Conservation (phyloP, 2,329 filamentous ascomycete genomes). For the Bimuria novae-zelandiae region DNA sequence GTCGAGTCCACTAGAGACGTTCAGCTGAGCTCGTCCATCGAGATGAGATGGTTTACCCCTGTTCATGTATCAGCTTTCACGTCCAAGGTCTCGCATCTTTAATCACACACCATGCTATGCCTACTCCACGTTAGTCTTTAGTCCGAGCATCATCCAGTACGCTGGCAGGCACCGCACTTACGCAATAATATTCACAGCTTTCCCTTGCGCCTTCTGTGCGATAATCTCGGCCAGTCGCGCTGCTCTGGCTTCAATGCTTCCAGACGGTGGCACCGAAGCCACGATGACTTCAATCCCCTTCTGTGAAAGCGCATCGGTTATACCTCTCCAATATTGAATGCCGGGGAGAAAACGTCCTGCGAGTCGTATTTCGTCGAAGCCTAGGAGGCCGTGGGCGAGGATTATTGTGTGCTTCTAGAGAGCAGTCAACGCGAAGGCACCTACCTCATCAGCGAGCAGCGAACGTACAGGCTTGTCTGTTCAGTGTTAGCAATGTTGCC, state of each 20-base stretch:
- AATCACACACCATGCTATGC: constrained; percentile 58
- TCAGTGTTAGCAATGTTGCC: constrained; percentile 18
- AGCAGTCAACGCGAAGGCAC: constrained; percentile 43
- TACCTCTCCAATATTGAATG: constrained; percentile 68
- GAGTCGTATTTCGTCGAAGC: constrained; percentile 66
- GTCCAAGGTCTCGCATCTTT: neutral
- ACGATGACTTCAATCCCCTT: constrained; percentile 66
- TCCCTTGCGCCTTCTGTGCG: constrained; percentile 57
- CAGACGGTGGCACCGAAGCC: constrained; percentile 62
- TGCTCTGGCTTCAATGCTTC: constrained; percentile 63
- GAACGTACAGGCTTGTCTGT: constrained; percentile 41
- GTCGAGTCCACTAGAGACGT: constrained; percentile 59
- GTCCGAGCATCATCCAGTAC: neutral
- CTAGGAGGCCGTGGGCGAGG: constrained; percentile 67
- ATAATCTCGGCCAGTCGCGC: constrained; percentile 59
- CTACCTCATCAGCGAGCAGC: constrained; percentile 27
- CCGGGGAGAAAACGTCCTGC: constrained; percentile 60
- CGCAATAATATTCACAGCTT: constrained; percentile 68
- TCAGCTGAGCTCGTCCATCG: constrained; percentile 20
- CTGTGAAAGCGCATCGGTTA: constrained; percentile 60
- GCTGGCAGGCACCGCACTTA: constrained; percentile 42
- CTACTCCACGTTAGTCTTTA: constrained; percentile 33
- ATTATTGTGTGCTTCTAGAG: constrained; percentile 60
- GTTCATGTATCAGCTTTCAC: constrained; percentile 22
- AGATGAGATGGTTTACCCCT: constrained; percentile 42